phyloP scores from a whole-genome alignment of 2,329 filamentous ascomycete species.

The Pseudogymnoascus sp. region DNA sequence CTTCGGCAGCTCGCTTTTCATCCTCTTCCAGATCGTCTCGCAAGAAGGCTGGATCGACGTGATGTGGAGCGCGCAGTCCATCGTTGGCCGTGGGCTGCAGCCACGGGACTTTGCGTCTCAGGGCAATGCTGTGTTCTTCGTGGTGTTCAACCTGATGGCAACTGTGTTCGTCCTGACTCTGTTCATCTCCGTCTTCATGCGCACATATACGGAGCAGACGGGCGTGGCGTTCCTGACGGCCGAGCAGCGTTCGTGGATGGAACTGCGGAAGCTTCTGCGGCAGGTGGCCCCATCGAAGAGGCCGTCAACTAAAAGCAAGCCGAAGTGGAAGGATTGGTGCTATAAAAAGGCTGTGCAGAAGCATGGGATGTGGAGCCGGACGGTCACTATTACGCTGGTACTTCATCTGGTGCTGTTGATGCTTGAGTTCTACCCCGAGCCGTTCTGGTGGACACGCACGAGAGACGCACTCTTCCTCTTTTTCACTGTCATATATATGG shows the following conservation, averaged over 20 bases:
- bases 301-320: constrained; percentile 68
- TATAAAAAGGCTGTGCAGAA: constrained; percentile 93
- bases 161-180: constrained; percentile 94
- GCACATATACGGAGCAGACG: constrained; percentile 97
- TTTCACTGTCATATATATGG: constrained; percentile 74
- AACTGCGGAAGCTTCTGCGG: constrained; percentile 80
- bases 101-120: constrained; percentile 61
- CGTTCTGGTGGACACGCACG: constrained; percentile 57
- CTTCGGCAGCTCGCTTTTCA: constrained; percentile 88
- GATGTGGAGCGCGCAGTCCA: constrained; percentile 74
- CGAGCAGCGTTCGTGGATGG: constrained; percentile 94
- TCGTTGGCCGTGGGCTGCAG: constrained; percentile 69
- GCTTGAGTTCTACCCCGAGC: constrained; percentile 76
- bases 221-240: constrained; percentile 93
- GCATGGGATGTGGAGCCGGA: constrained; percentile 81
- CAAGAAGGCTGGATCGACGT: constrained; percentile 97
- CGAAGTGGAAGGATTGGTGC: constrained; percentile 84
- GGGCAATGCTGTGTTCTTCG: constrained; percentile 88
- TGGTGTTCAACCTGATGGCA: constrained; percentile 91
- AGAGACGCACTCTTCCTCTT: constrained; percentile 71
- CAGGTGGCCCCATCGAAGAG: constrained; percentile 94
- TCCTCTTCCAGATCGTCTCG: constrained; percentile 96
- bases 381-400: constrained; percentile 70
- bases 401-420: constrained; percentile 77
- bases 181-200: constrained; percentile 99